Evolutionary conservation across 2,329 filamentous ascomycete species (phyloP).

Genomic region (Hymenoscyphus occultus): DNA sequence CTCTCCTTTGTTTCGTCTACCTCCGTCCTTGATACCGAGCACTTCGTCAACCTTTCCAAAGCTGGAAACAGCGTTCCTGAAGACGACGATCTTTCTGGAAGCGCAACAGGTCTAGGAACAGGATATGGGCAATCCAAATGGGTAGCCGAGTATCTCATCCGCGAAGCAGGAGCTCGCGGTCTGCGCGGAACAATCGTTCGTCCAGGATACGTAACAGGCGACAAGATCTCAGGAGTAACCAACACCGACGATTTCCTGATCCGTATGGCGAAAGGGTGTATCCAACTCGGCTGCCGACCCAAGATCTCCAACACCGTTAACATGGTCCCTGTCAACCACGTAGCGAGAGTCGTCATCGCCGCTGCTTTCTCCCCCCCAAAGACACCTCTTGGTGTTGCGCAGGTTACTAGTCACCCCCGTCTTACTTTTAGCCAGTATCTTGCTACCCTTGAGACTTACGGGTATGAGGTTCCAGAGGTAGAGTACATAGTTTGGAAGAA

Average conservation of each 20-base stretch:
- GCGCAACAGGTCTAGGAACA: slow-evolving; percentile 71
- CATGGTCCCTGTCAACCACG: slow-evolving; percentile 81
- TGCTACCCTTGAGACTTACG: slow-evolving; percentile 64
- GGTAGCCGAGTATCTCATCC: slow-evolving; percentile 66
- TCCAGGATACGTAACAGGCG: slow-evolving; percentile 81
- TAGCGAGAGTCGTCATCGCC: slow-evolving; percentile 76
- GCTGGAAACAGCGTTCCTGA: slow-evolving; percentile 68
- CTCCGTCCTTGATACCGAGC: slow-evolving; percentile 73
- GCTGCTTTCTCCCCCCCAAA: slow-evolving; percentile 49
- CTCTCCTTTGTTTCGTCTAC: slow-evolving; percentile 84
- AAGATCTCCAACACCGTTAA: slow-evolving; percentile 85
- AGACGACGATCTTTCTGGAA: slow-evolving; percentile 74
- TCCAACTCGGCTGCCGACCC: slow-evolving; percentile 72
- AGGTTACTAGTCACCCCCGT: slow-evolving; percentile 77
- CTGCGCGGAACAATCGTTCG: slow-evolving; percentile 73
- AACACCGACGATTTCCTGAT: slow-evolving; percentile 90
- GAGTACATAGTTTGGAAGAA: slow-evolving; percentile 67
- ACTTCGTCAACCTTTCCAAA: slow-evolving; percentile 74
- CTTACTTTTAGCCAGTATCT: slow-evolving; percentile 76
- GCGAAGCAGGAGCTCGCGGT: slow-evolving; percentile 75
- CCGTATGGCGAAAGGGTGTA: slow-evolving; percentile 80
- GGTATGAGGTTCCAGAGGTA: slow-evolving; percentile 65
- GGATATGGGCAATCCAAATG: slow-evolving; percentile 94
- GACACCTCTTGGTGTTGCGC: slow-evolving; percentile 50
- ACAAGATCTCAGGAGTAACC: slow-evolving; percentile 64